Evolutionary conservation across 345 rosid species (phyloP), one percentile per base, ranked within the genome.

Genomic region (Camelina hispida): DNA sequence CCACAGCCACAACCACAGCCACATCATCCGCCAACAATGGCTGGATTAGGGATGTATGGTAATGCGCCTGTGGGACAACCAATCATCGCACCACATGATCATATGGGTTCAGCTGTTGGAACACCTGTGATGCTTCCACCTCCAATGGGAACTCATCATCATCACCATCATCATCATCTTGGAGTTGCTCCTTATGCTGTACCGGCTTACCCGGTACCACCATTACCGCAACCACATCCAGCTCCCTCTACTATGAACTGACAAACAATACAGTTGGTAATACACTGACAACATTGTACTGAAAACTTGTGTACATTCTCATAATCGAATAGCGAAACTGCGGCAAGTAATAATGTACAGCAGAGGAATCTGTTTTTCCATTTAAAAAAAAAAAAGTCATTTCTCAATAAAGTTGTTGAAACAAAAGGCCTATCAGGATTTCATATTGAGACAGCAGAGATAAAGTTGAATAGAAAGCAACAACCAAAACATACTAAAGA

Each of bases 71-170:
- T 87, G 1, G 97, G 98, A 12, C 95, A 87, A 30, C 98, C 95
- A 0, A 78, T 78, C 50, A 84, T 85, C 14, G 85, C 85, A 8
- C 85, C 87, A 18, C 83, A 85, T 6, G 89, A 84, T n/a, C 98
- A 89, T 47, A 81, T 89, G 86, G 91, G 81, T 16, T 85, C 98
- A 30, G 93, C 82, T 55, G 91, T 89, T 42, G 98, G 98, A 61
- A 90, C 95, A 66, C 98, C 98, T 1, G 92, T 93, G 34, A 90
- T 93, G 97, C 90, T 93, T 73, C 96, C 96, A 47, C 86, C 93
- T 10, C 53, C 78, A 78, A 59, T 72, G 68, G 83, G 83, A 25
- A 67, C 78, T 58, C 82, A 42, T 73, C 89, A 57, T 23, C 86
- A 80, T 54, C 79, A 65, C 40, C 86, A 40, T 74, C 96, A 77